Evolutionary conservation across 768 basidiomycete genomes (phyloP).

Genomic region (Fistulinella prunicolor): DNA sequence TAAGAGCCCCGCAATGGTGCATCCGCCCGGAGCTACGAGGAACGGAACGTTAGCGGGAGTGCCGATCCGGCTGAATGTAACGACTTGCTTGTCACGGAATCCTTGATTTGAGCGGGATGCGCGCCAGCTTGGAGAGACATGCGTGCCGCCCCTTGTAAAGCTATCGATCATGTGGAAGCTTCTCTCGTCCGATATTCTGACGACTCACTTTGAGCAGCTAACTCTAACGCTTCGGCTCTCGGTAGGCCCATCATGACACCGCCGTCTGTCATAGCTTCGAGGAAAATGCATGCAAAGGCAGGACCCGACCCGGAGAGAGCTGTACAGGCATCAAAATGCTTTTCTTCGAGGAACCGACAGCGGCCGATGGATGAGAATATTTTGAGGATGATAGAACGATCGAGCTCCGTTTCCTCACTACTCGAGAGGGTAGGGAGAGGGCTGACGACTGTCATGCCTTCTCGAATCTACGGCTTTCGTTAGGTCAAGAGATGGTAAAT

Average conservation of each 20-base stretch:
- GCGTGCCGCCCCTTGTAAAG: slow-evolving; percentile 92
- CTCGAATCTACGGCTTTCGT: slow-evolving; percentile 69
- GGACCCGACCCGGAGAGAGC: slow-evolving; percentile 95
- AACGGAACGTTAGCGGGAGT: slow-evolving; percentile 1
- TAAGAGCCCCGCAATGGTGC: slow-evolving; percentile 95
- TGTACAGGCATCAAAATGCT: slow-evolving; percentile 98
- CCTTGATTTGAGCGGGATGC: slow-evolving; percentile 96
- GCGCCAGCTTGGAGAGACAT: slow-evolving; percentile 89
- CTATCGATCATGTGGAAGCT: slow-evolving; percentile 38
- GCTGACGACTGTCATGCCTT: slow-evolving; percentile 96
- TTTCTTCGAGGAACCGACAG: slow-evolving; percentile 95
- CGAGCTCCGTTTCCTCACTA: slow-evolving; percentile 47
- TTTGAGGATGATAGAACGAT: slow-evolving; percentile 75
- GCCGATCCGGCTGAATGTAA: neutral
- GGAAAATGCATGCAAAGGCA: slow-evolving; percentile 93
- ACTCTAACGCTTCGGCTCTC: slow-evolving; percentile 86
- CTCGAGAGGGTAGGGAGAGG: slow-evolving; percentile 51
- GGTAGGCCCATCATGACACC: slow-evolving; percentile 99
- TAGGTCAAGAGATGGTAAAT: neutral
- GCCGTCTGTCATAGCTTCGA: slow-evolving; percentile 98
- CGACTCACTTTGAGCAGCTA: slow-evolving; percentile 88
- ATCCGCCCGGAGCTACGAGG: slow-evolving; percentile 88
- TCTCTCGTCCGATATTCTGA: neutral
- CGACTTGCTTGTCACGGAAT: slow-evolving; percentile 89
- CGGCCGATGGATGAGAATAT: slow-evolving; percentile 98